Evolutionary conservation across 2,329 filamentous ascomycete genomes (phyloP).

Genomic region (Aspergillus texensis): DNA sequence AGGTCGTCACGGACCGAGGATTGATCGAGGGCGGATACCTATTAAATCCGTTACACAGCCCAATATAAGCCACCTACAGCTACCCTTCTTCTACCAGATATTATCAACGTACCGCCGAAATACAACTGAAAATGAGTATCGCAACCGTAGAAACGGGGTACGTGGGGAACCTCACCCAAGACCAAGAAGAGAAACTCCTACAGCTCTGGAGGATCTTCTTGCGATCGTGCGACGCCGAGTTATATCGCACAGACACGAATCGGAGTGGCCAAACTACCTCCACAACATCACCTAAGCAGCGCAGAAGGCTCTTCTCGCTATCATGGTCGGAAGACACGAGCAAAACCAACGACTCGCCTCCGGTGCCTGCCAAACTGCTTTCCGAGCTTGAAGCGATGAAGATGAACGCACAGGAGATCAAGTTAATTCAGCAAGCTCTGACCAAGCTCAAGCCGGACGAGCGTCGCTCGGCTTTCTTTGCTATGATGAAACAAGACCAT

Average conservation of each 20-base stretch:
- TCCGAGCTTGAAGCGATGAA: constrained; percentile 23
- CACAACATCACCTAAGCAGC: constrained; percentile 31
- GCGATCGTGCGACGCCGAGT: constrained; percentile 67
- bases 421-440: constrained; percentile 78
- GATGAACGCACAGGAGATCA: constrained; percentile 55
- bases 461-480: constrained; percentile 79
- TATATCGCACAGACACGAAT: constrained; percentile 53
- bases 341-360: constrained; percentile 64
- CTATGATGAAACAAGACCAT: constrained; percentile 89
- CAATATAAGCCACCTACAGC: not conserved
- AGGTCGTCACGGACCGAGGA: not conserved
- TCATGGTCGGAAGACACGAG: constrained; percentile 36
- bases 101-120: not conserved
- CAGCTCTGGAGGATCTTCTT: constrained; percentile 75
- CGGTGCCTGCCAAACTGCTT: constrained; percentile 26
- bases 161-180: constrained; percentile 78
- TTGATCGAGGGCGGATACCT: not conserved
- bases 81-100: not conserved
- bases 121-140: constrained; percentile 13
- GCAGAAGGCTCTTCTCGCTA: constrained; percentile 40
- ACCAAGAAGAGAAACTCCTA: constrained; percentile 83
- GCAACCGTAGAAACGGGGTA: constrained; percentile 57
- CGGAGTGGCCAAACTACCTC: constrained; percentile 14
- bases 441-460: constrained; percentile 73
- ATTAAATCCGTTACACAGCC: not conserved